phyloP scores from a whole-genome alignment of 768 basidiomycete genomes.

The Gyrodon lividus region DNA sequence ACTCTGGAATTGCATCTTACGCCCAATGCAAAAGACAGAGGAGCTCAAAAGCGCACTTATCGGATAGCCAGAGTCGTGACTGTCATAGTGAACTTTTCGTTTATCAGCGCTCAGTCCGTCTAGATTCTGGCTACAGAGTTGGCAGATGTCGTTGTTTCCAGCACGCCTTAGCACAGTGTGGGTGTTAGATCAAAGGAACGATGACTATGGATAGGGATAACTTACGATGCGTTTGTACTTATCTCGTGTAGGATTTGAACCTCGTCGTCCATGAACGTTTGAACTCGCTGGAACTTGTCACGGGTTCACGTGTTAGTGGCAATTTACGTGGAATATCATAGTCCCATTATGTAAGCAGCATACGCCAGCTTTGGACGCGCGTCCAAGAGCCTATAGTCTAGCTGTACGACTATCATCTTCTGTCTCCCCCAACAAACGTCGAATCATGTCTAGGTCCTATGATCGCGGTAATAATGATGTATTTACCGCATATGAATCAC shows the following conservation, averaged over 20 bases:
- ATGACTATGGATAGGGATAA: background rate
- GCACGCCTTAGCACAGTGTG: conserved; percentile 10
- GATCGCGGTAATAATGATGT: conserved; percentile 80
- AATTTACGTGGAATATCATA: background rate
- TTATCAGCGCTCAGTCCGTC: conserved; percentile 33
- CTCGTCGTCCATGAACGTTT: conserved; percentile 23
- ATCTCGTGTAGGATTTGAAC: conserved; percentile 24
- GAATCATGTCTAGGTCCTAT: conserved; percentile 86
- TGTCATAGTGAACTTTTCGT: conserved; percentile 56
- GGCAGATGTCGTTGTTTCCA: conserved; percentile 39
- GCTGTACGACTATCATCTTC: conserved; percentile 7
- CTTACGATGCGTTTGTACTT: conserved; percentile 12
- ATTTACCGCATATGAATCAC: background rate
- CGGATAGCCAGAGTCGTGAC: conserved; percentile 38
- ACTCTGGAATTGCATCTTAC: conserved; percentile 11
- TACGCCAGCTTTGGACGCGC: conserved; percentile 46
- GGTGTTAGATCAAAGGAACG: background rate
- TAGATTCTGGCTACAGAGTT: conserved; percentile 49
- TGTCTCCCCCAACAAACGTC: conserved; percentile 2
- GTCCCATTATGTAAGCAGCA: conserved; percentile 25
- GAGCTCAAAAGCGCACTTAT: conserved; percentile 3
- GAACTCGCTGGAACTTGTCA: background rate
- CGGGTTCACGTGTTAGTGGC: conserved; percentile 8
- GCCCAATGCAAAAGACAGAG: background rate
- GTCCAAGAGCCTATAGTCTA: too few relatives aligned